Conservation (phyloP, 192 early-diverging fungal species). For the Umbelopsis sp. region DNA sequence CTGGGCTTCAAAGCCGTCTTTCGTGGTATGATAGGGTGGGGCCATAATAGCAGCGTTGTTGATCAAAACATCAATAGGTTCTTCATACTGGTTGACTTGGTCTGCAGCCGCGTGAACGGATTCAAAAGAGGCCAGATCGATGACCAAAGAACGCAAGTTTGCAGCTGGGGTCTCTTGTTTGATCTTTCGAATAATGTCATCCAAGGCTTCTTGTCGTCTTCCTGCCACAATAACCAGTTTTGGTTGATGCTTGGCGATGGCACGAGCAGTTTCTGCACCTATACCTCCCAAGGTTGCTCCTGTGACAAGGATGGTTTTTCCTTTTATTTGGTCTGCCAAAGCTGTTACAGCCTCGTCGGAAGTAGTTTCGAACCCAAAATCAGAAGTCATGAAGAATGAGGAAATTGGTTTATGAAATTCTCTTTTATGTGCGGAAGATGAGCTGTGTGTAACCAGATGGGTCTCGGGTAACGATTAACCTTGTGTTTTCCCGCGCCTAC, state of each 20-base stretch:
- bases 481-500: too few species aligned
- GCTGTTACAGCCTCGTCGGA: neutral
- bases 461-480: too few species aligned
- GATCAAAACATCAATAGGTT: constrained; percentile 27
- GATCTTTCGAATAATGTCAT: constrained; percentile 13
- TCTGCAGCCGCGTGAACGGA: neutral
- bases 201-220: neutral
- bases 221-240: constrained; percentile 14
- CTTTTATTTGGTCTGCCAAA: neutral
- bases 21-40: neutral
- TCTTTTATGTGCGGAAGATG: too few species aligned
- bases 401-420: too few species aligned
- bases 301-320: neutral
- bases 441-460: too few species aligned
- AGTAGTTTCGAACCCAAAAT: constrained; percentile 1
- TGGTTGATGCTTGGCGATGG: neutral
- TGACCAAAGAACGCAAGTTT: neutral
- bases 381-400: neutral
- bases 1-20: constrained; percentile 23
- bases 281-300: neutral
- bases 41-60: constrained; percentile 37
- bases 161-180: constrained; percentile 15
- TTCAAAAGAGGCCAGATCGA: constrained; percentile 1
- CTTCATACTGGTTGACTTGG: constrained; percentile 2
- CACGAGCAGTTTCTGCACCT: constrained; percentile 9